These are phyloP conservation scores for Nicotiana tabacum DNA, from an alignment of 257 asterid genomes.

Conservation along the genomic window DNA sequence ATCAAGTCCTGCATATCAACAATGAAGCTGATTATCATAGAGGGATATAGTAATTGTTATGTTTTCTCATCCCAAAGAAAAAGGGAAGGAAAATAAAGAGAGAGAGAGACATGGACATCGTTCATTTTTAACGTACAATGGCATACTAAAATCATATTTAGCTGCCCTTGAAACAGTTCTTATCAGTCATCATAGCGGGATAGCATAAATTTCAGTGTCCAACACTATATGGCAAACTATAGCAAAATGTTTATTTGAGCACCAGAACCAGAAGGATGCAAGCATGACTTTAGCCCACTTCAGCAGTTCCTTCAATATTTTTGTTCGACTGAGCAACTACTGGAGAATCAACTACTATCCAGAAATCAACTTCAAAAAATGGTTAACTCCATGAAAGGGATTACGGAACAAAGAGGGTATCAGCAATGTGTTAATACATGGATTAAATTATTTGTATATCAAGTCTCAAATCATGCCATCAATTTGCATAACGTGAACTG, in stretches of 20 bases:
- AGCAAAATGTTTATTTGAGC: not conserved
- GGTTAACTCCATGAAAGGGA: not conserved
- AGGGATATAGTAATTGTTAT: not conserved
- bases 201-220: not conserved
- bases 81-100: not conserved
- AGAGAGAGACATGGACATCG: not conserved
- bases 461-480: not conserved
- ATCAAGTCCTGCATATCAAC: constrained; percentile 56
- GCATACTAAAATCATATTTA: not conserved
- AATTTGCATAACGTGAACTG: not conserved
- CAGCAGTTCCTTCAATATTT: not conserved
- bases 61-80: not conserved
- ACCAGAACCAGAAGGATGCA: not conserved
- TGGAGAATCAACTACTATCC: not conserved
- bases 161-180: not conserved
- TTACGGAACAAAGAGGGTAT: not conserved
- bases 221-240: not conserved
- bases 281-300: not conserved
- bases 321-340: not conserved
- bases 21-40: not conserved
- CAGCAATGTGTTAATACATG: not conserved
- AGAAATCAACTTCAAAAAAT: not conserved
- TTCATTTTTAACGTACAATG: not conserved
- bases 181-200: not conserved
- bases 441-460: not conserved